Conservation (phyloP, 2,329 filamentous ascomycete species). For the Fusarium redolens region DNA sequence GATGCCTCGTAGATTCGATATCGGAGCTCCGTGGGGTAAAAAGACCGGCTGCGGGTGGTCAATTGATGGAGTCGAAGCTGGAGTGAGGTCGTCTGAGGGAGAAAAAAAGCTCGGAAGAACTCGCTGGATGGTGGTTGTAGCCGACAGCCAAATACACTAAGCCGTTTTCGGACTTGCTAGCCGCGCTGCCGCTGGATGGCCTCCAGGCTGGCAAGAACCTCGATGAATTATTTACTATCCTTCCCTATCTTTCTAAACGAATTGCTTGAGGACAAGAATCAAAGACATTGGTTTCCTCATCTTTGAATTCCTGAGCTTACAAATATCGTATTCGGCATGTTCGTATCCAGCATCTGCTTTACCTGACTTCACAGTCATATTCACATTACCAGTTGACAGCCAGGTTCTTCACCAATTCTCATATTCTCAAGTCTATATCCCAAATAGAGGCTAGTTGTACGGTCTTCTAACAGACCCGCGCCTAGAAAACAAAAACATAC, state of each 20-base stretch:
- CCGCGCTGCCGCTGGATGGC: conserved; percentile 28
- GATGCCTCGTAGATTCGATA: conserved; percentile 41
- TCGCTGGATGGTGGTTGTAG: conserved; percentile 51
- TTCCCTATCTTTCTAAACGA: background rate
- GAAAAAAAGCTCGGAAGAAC: conserved; percentile 63
- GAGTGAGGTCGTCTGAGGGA: conserved; percentile 49
- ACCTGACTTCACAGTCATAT: background rate
- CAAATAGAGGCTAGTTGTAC: conserved; percentile 22
- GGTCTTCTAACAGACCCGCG: conserved; percentile 30
- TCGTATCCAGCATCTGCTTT: background rate
- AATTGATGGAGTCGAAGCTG: conserved; percentile 52
- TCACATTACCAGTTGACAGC: background rate
- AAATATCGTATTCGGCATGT: background rate
- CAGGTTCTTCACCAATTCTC: conserved; percentile 4
- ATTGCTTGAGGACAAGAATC: background rate
- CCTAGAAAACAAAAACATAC: conserved; percentile 40
- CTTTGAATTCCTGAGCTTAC: background rate
- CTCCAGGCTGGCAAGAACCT: conserved; percentile 21
- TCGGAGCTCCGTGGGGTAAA: conserved; percentile 44
- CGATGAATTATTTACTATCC: background rate
- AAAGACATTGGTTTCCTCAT: background rate
- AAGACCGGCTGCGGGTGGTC: conserved; percentile 46
- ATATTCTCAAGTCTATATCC: conserved; percentile 40
- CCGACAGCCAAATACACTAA: conserved; percentile 45
- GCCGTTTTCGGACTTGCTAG: conserved; percentile 43